phyloP scores from a whole-genome alignment of 73 alveolate species.

The Paramecium octaurelia region DNA sequence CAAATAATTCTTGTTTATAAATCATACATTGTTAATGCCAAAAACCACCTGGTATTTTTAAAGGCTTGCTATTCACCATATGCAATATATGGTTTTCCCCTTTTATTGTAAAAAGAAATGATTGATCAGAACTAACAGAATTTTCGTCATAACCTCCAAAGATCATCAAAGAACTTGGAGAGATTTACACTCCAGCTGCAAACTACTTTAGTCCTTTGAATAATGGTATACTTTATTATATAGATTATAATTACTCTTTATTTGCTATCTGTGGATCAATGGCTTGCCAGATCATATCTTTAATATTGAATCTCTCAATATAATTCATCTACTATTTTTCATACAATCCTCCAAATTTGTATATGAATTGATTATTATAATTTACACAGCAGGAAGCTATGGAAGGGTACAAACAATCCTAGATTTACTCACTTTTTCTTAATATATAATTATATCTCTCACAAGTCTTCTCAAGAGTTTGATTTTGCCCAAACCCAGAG shows the following conservation, averaged over 20 bases:
- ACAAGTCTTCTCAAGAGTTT: neutral
- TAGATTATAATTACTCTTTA: neutral
- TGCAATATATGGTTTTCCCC: neutral
- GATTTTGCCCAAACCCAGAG: neutral
- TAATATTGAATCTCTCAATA: constrained; percentile 18
- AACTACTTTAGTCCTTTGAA: neutral
- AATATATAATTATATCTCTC: neutral
- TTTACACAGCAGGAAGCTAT: constrained; percentile 1
- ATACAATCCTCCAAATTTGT: constrained; percentile 44
- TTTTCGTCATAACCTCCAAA: constrained; percentile 25
- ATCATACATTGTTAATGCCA: constrained; percentile 28
- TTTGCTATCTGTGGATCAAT: constrained; percentile 1
- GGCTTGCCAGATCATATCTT: neutral
- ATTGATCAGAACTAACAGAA: neutral
- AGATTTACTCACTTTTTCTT: neutral
- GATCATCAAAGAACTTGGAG: neutral
- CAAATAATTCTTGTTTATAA: neutral
- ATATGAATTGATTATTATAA: neutral
- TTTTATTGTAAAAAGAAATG: neutral
- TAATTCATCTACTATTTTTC: neutral
- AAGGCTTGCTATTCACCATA: neutral
- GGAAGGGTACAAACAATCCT: constrained; percentile 2
- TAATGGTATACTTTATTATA: neutral
- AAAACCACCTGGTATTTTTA: constrained; percentile 14
- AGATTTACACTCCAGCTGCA: constrained; percentile 20